phyloP scores from a whole-genome alignment of 1,284 basidiomycete genomes.

The Rhodotorula sp. region DNA sequence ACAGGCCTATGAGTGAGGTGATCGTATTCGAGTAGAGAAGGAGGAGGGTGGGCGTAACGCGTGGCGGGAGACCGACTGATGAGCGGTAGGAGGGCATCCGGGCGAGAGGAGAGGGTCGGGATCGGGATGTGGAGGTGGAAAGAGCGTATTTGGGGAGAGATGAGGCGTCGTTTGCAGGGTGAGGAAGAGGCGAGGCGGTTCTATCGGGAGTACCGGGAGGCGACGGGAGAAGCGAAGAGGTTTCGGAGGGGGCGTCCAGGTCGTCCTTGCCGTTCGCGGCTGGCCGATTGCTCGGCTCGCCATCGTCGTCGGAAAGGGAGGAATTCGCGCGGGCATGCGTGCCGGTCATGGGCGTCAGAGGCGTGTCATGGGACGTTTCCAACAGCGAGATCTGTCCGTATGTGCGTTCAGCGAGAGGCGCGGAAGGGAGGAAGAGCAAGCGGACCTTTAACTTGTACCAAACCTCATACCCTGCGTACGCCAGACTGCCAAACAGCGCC shows the following conservation, averaged over 20 bases:
- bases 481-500: conserved; percentile 66
- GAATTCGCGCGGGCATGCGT: background rate
- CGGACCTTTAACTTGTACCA: conserved; percentile 67
- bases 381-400: conserved; percentile 7
- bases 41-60: conserved; percentile 50
- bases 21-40: conserved; percentile 73
- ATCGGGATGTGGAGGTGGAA: conserved; percentile 49
- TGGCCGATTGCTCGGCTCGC: background rate
- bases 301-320: conserved; percentile 9
- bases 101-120: background rate
- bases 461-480: conserved; percentile 63
- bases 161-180: background rate
- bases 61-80: conserved; percentile 52
- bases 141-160: conserved; percentile 54
- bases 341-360: background rate
- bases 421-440: too few relatives aligned
- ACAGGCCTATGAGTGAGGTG: conserved; percentile 65
- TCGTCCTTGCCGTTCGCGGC: background rate
- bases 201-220: conserved; percentile 44
- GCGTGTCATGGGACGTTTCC: background rate
- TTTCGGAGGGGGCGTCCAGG: conserved; percentile 8
- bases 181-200: background rate
- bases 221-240: conserved; percentile 22
- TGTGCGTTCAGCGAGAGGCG: background rate
- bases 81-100: conserved; percentile 38